phyloP scores from a whole-genome alignment of 2,329 filamentous ascomycete genomes.

The Verticillium tricorpus region DNA sequence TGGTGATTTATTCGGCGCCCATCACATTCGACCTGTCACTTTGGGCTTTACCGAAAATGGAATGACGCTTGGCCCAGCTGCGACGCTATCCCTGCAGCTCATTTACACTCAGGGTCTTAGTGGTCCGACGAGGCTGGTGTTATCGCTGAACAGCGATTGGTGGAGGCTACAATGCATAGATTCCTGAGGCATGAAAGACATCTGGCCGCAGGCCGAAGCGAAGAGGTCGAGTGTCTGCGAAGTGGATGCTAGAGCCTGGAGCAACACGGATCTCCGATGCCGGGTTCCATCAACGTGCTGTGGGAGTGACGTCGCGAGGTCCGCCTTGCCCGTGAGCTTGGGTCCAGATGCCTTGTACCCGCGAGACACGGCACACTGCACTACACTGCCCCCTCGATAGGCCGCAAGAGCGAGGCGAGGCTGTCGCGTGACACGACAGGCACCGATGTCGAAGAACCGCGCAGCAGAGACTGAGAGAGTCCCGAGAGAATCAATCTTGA shows the following conservation, averaged over 20 bases:
- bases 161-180: accelerated
- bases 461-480: no score
- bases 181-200: neutral
- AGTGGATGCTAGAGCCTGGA: neutral
- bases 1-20: neutral
- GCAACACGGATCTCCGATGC: neutral
- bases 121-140: neutral
- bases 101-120: neutral
- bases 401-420: no score
- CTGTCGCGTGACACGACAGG: neutral
- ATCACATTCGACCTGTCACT: neutral
- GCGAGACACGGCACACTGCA: neutral
- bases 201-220: neutral
- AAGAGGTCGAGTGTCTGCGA: neutral
- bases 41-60: neutral
- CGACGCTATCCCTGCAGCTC: neutral
- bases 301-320: neutral
- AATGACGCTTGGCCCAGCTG: neutral
- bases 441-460: neutral
- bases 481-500: no score
- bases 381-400: neutral
- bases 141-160: neutral
- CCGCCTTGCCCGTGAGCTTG: neutral
- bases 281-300: neutral
- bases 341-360: neutral